These are phyloP conservation scores for Sugiyamaella boreocaroliniensis DNA, from an alignment of 805 yeast species.

Conservation along the genomic window DNA sequence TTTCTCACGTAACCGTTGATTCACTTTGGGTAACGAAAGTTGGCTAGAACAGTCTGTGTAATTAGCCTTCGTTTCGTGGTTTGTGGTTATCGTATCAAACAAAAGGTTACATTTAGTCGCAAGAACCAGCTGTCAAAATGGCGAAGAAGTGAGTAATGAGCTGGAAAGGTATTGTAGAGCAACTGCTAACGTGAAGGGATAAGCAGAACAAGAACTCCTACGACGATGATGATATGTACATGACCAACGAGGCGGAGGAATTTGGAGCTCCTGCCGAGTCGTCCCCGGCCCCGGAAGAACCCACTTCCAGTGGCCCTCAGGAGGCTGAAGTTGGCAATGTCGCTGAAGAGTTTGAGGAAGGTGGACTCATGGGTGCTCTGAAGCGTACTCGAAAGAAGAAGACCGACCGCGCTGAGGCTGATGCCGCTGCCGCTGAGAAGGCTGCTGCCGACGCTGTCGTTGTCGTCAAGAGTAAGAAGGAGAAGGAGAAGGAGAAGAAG, in stretches of 20 bases:
- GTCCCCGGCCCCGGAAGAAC: constrained; percentile 10
- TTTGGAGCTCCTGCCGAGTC: constrained; percentile 34
- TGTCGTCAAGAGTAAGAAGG: constrained; percentile 82
- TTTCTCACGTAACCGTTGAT: neutral
- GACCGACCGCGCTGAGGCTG: constrained; percentile 58
- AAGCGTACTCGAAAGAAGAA: constrained; percentile 73
- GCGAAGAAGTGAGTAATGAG: constrained; percentile 61
- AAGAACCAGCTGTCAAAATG: constrained; percentile 25
- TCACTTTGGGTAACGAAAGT: neutral
- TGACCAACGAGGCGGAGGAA: constrained; percentile 42
- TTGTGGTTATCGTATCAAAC: neutral
- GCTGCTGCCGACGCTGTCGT: constrained; percentile 47
- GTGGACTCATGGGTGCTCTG: constrained; percentile 71
- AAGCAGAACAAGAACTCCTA: constrained; percentile 2
- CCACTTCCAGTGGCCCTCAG: constrained; percentile 20
- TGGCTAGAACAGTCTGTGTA: neutral
- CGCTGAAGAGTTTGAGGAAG: constrained; percentile 31
- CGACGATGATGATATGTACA: constrained; percentile 37
- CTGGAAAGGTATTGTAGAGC: constrained; percentile 75
- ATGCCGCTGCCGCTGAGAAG: constrained; percentile 39
- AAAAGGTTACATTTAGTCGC: neutral
- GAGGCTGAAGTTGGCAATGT: constrained; percentile 27
- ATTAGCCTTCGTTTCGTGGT: no score
- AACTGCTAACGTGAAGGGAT: constrained; percentile 26
- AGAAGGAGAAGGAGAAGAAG: constrained; percentile 86